A percentile compares a stretch with the other conserved stretches of the same genome.
These are phyloP conservation scores for Aspergillus amoenus DNA, from an alignment of 2,329 filamentous ascomycete genomes.

Conservation along the genomic window DNA sequence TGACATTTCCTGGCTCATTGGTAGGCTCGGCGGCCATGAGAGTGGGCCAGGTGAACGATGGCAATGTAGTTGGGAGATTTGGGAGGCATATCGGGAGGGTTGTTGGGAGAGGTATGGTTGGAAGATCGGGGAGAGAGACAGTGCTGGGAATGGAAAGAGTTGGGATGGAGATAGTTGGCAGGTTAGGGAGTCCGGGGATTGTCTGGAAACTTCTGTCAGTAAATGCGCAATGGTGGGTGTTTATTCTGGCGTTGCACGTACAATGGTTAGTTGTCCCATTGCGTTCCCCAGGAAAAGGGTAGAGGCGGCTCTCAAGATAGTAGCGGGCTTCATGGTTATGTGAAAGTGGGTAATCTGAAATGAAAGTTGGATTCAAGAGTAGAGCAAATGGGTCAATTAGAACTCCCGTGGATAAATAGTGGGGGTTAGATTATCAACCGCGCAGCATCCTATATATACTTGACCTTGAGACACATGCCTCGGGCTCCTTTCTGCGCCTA, in stretches of 20 bases:
- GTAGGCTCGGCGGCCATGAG: neutral
- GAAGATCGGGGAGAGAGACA: neutral
- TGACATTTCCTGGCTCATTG: neutral
- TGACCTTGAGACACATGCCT: neutral
- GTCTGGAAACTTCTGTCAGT: conserved; percentile 1
- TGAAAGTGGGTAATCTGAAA: neutral
- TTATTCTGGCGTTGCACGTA: neutral
- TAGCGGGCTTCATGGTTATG: conserved; percentile 28
- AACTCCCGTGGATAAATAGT: neutral
- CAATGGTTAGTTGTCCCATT: conserved; percentile 21
- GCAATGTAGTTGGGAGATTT: neutral
- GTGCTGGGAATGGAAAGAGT: neutral
- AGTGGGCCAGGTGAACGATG: neutral
- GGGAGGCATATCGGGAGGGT: neutral
- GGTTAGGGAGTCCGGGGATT: neutral
- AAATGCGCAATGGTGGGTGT: neutral
- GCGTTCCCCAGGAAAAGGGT: conserved; percentile 24
- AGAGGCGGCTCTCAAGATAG: conserved; percentile 24
- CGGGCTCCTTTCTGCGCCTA: neutral
- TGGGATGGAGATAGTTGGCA: neutral
- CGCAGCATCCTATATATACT: neutral
- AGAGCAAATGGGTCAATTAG: neutral
- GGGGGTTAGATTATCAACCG: neutral
- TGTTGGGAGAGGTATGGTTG: neutral
- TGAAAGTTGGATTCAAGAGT: neutral